Evolutionary conservation across 2,329 filamentous ascomycete genomes (phyloP), one percentile per base, ranked within the genome.

Genomic region (Pseudohalonectria lignicola): DNA sequence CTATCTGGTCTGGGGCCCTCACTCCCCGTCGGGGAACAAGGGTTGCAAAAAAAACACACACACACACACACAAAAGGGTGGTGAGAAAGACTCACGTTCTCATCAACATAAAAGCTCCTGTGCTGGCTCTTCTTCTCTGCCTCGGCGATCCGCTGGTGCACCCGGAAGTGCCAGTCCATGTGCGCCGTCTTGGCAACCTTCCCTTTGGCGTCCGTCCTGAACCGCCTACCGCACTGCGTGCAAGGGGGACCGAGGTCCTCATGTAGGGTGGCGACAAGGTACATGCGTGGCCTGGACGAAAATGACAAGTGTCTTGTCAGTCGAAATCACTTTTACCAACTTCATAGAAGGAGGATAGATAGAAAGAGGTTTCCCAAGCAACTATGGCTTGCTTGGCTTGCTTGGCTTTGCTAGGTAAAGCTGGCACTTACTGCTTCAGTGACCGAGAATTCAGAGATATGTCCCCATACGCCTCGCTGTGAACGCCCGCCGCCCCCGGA

Each of bases 101-200:
- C 85, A 52, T 93, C 86, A 35, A 94, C 79, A 55, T 94, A 95
- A 86, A 87, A 96, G 58, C 86, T 93, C 25, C 92, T 80, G 53
- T 93, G 88, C 49, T 93, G 84, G 23, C 85, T 87, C 43, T 86
- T 76, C 55, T 86, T 90, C 52, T 86, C 79, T 12, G 84, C 81
- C 49, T 96, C 90, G 3, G 79, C 79, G 61, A 93, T 86, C 33
- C 87, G 81, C 52, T 88, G 83, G 53, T 95, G 90, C 18, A 90
- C 88, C 40, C 82, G 80, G 63, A 98, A 98, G 60, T 98, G 92
- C 92, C 92, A 98, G 60, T 98, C 92, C 68, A 98, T 80, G 55
- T 98, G 92, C 3, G 82, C 78, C 18, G 81, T 85, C 64, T 96
- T 96, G 65, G 83, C 84, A 54, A 81, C 79, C 50, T 78, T 83